Evolutionary conservation across 2,329 filamentous ascomycete genomes (phyloP), one percentile per base, ranked within the genome.

Genomic region (Diaporthe helianthi): DNA sequence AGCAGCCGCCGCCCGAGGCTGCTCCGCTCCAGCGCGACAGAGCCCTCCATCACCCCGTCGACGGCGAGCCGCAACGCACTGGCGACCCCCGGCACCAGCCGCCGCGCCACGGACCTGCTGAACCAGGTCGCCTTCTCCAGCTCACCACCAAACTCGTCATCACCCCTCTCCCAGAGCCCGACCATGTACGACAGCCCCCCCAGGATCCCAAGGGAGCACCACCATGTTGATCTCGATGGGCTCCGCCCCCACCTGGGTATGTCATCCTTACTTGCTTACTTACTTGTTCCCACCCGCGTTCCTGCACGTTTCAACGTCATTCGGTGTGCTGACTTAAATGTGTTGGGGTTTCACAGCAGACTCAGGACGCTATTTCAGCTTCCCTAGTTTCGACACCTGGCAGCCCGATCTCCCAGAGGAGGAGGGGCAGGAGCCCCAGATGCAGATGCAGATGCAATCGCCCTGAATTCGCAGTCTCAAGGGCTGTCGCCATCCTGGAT

Each of bases 341-440:
- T 75, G 72, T 44, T 38, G 46, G 9, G 49, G 24, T 46, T 67
- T 36, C 67, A 54, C 44, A 68, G 29, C 71, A 80, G 78, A 78
- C 63, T 79, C 80, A 75, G 85, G 83, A 68, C 86, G 87, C 71
- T 93, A 93, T 79, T 89, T 91, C 76, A 92, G 90, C 81, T 93
- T 93, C 76, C 90, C 90, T 19, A 90, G 87, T 77, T 92, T 92
- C 78, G 90, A 93, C 75, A 85, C 88, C 71, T 92, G 89, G 83
- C 86, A 87, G 51, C 81, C 81, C 24, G 83, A 82, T 68, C 79
- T 82, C 71, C 79, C 80, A 58, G 77, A 79, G 41, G 79, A 82
- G 33, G 80, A 80, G 33, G 80, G 80, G 49, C 80, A 82, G 69
- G 81, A 83, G 51, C 61, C 71, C 24, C 74, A 75, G 26, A 71